phyloP scores from a whole-genome alignment of 345 rosid genomes.

The Alliaria petiolata region DNA sequence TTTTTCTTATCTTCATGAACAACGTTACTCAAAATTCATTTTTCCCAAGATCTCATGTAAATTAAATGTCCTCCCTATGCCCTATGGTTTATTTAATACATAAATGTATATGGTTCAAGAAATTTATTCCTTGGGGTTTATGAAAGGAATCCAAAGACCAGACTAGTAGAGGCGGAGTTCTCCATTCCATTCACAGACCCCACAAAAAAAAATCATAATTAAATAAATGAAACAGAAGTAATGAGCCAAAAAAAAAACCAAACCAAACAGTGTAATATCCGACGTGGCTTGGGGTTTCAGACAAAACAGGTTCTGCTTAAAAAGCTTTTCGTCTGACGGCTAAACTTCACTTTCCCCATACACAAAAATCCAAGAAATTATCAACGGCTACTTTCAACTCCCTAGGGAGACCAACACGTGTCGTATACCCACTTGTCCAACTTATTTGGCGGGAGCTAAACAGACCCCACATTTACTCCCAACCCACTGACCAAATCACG shows the following conservation, averaged over 20 bases:
- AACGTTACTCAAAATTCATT: neutral
- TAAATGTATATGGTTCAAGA: too few species aligned
- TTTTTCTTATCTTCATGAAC: conserved; percentile 2
- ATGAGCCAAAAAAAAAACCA: neutral
- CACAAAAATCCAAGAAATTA: conserved; percentile 3
- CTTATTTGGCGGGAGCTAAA: conserved; percentile 41
- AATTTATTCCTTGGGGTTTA: neutral
- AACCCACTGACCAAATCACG: conserved; percentile 22
- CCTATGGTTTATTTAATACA: neutral
- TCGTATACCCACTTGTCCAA: neutral
- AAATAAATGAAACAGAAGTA: neutral
- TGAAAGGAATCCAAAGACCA: conserved; percentile 16
- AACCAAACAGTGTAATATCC: conserved; percentile 3
- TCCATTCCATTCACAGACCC: neutral
- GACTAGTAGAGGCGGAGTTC: conserved; percentile 25
- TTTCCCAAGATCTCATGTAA: neutral
- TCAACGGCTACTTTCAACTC: conserved; percentile 54
- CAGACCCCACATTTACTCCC: conserved; percentile 2
- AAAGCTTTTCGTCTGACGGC: conserved; percentile 23
- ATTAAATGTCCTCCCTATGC: neutral
- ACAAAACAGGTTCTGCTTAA: conserved; percentile 5
- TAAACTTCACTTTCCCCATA: conserved; percentile 23
- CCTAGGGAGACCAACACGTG: conserved; percentile 37
- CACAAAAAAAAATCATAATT: neutral
- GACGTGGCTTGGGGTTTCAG: conserved; percentile 16